Percentiles rank a stretch among this genome's conserved stretches.
Conservation (phyloP, 192 early-diverging fungal genomes). For the Geranomyces michiganensis region DNA sequence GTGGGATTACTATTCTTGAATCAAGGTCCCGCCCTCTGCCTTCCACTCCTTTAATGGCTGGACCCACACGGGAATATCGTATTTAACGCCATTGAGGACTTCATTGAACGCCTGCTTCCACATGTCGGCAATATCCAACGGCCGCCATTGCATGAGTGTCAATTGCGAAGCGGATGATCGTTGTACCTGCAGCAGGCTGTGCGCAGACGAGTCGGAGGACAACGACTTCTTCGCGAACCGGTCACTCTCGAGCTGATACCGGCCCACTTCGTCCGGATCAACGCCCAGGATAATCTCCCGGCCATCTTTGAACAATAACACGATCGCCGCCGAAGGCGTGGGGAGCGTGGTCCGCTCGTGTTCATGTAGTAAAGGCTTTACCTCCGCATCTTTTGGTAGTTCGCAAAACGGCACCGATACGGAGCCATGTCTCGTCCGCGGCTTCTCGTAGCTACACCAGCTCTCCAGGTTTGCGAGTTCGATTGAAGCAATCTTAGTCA, state of each 20-base stretch:
- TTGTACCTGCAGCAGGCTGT: background rate
- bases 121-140: constrained; percentile 32
- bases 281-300: constrained; percentile 22
- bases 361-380: background rate
- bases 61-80: constrained; percentile 28
- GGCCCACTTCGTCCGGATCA: constrained; percentile 12
- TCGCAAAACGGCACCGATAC: background rate
- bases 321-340: constrained; percentile 10
- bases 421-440: background rate
- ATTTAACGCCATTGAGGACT: constrained; percentile 31
- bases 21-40: background rate
- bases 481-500: constrained; percentile 2
- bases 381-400: background rate
- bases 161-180: background rate
- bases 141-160: constrained; percentile 14
- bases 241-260: constrained; percentile 19
- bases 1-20: background rate
- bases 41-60: constrained; percentile 16
- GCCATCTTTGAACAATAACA: constrained; percentile 25
- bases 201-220: background rate
- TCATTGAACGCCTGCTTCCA: constrained; percentile 37
- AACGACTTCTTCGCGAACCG: background rate
- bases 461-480: constrained; percentile 11
- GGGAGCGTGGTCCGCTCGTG: constrained; percentile 8
- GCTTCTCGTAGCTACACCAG: constrained; percentile 19